Conservation (phyloP, 495 filamentous ascomycete species). For the Neurospora sp. region DNA sequence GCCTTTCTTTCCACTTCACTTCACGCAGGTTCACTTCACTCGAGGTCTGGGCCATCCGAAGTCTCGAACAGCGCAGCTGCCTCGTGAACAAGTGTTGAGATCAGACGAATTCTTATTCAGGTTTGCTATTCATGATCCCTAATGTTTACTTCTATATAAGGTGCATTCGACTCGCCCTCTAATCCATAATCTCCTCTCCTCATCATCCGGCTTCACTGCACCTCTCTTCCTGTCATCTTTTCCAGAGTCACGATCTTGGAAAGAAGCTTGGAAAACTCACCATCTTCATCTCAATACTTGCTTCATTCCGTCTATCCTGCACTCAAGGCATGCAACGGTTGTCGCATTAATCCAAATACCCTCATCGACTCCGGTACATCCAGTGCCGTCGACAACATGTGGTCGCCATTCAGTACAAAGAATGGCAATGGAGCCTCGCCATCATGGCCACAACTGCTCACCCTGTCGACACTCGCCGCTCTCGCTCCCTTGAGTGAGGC, state of each 20-base stretch:
- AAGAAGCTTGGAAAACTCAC: neutral
- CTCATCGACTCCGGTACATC: neutral
- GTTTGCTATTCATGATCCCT: neutral
- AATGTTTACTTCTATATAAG: neutral
- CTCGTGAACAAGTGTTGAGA: neutral
- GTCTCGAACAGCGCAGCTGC: neutral
- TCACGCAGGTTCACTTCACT: neutral
- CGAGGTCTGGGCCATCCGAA: neutral
- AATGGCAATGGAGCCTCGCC: neutral
- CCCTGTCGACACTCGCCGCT: neutral
- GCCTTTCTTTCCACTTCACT: neutral
- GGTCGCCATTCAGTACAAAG: neutral
- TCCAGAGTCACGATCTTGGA: neutral
- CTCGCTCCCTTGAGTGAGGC: neutral
- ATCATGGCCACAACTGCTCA: neutral
- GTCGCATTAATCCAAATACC: neutral
- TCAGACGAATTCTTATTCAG: neutral
- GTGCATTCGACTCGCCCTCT: neutral
- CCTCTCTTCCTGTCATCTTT: neutral
- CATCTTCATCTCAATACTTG: neutral
- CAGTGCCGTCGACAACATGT: neutral
- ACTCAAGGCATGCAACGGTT: neutral
- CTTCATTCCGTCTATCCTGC: neutral
- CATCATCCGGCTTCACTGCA: neutral
- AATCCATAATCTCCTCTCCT: neutral